Evolutionary conservation across 1,284 basidiomycete genomes (phyloP).

Genomic region (Sporisorium iseilematis-ciliati): DNA sequence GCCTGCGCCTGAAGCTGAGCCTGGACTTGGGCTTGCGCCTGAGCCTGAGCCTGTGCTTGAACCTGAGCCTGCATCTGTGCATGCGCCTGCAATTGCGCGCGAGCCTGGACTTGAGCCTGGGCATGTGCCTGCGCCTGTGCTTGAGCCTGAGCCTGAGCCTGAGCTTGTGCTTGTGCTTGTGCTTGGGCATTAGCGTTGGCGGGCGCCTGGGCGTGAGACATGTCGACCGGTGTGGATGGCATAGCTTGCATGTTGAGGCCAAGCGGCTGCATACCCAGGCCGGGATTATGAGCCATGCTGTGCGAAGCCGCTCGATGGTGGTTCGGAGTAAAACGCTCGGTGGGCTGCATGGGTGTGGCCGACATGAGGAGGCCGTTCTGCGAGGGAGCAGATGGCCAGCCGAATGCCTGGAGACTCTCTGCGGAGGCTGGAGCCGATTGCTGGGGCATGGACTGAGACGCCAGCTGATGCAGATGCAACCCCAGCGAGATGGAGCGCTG

Average conservation of each 20-base stretch:
- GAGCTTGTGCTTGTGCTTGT: slow-evolving; percentile 24
- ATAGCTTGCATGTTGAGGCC: slow-evolving; percentile 33
- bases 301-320: slow-evolving; percentile 45
- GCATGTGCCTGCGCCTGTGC: slow-evolving; percentile 22
- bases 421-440: slow-evolving; percentile 37
- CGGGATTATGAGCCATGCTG: slow-evolving; percentile 32
- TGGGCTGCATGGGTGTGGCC: slow-evolving; percentile 22
- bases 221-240: slow-evolving; percentile 11
- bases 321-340: slow-evolving; percentile 14
- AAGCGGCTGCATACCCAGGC: slow-evolving; percentile 23
- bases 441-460: slow-evolving; percentile 34
- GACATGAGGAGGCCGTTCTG: slow-evolving; percentile 44
- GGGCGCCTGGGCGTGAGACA: slow-evolving; percentile 19
- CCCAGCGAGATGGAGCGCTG: slow-evolving; percentile 49
- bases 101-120: slow-evolving; percentile 31
- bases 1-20: slow-evolving; percentile 35
- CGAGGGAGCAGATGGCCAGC: slow-evolving; percentile 39
- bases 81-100: slow-evolving; percentile 27
- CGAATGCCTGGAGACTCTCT: slow-evolving; percentile 31
- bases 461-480: slow-evolving; percentile 41
- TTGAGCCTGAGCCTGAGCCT: no score
- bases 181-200: slow-evolving; percentile 15
- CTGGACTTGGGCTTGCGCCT: slow-evolving; percentile 31
- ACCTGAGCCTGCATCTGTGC: slow-evolving; percentile 23
- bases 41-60: slow-evolving; percentile 27